Evolutionary conservation across 1,284 basidiomycete genomes (phyloP).

Genomic region (Clitocybe nebularis): DNA sequence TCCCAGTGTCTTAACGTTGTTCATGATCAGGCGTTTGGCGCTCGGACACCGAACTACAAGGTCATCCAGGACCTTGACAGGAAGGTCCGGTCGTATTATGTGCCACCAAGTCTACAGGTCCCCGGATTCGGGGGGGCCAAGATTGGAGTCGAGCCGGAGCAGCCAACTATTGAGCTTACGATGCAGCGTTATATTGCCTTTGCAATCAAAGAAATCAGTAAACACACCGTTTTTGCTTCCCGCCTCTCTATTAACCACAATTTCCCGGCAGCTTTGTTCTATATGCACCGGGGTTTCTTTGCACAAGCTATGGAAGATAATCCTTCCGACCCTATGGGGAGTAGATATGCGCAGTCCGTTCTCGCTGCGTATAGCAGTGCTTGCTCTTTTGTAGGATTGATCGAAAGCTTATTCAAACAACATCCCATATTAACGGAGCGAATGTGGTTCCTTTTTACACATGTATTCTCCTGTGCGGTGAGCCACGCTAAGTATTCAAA

Average conservation of each 20-base stretch:
- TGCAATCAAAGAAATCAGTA: conserved; percentile 64
- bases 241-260: neutral
- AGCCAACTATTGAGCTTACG: conserved; percentile 49
- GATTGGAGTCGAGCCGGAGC: conserved; percentile 36
- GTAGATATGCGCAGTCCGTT: conserved; percentile 66
- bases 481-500: conserved; percentile 13
- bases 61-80: conserved; percentile 59
- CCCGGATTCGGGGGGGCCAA: conserved; percentile 58
- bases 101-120: conserved; percentile 62
- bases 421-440: conserved; percentile 60
- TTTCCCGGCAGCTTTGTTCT: conserved; percentile 49
- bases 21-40: conserved; percentile 64
- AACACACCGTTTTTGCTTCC: conserved; percentile 13
- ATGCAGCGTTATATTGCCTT: conserved; percentile 63
- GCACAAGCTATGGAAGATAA: conserved; percentile 62
- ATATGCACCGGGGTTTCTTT: conserved; percentile 72
- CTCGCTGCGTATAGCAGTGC: conserved; percentile 63
- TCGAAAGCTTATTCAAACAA: conserved; percentile 60
- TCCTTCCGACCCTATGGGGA: conserved; percentile 60
- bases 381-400: conserved; percentile 61
- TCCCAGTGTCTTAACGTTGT: conserved; percentile 58
- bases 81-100: conserved; percentile 53
- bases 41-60: conserved; percentile 55
- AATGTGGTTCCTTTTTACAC: conserved; percentile 71
- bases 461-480: conserved; percentile 71